These are phyloP conservation scores for Colletotrichum somersetense DNA, from an alignment of 2,329 filamentous ascomycete genomes.

Conservation along the genomic window DNA sequence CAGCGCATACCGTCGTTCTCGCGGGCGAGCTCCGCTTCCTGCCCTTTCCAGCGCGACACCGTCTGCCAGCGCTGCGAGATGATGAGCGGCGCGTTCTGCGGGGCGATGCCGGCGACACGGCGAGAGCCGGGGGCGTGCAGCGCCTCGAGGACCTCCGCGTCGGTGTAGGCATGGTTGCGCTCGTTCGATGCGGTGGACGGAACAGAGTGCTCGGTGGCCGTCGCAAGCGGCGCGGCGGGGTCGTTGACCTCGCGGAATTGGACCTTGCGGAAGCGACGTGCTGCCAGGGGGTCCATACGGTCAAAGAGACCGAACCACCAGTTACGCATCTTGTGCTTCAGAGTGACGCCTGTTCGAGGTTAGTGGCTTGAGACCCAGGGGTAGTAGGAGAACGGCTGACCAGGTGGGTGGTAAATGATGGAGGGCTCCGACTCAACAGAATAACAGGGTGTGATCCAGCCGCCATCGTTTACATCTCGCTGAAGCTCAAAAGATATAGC, in stretches of 20 bases:
- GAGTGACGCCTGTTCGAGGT: conserved; percentile 23
- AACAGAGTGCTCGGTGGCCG: conserved; percentile 17
- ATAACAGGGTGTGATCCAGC: conserved; percentile 40
- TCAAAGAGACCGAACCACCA: conserved; percentile 41
- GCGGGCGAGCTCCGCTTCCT: conserved; percentile 18
- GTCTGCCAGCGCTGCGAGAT: conserved; percentile 43
- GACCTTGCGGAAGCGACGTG: conserved; percentile 34
- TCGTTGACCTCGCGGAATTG: conserved; percentile 30
- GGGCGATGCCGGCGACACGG: conserved; percentile 43
- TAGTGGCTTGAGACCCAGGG: neutral
- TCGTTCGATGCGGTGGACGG: conserved; percentile 18
- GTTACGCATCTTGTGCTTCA: conserved; percentile 39
- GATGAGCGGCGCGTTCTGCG: conserved; percentile 37
- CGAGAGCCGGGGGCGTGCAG: conserved; percentile 44
- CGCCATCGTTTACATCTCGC: conserved; percentile 43
- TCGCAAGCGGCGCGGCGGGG: conserved; percentile 24
- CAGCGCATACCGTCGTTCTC: conserved; percentile 31
- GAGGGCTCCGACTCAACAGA: conserved; percentile 40
- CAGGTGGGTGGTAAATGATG: conserved; percentile 38
- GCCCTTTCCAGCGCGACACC: conserved; percentile 28
- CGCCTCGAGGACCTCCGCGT: conserved; percentile 43
- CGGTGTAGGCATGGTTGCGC: conserved; percentile 27
- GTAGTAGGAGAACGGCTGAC: neutral
- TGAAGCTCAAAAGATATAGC: conserved; percentile 41
- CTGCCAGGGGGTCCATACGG: conserved; percentile 41